Conservation (phyloP, 2,329 filamentous ascomycete species). For the Mycocentrospora acerina region DNA sequence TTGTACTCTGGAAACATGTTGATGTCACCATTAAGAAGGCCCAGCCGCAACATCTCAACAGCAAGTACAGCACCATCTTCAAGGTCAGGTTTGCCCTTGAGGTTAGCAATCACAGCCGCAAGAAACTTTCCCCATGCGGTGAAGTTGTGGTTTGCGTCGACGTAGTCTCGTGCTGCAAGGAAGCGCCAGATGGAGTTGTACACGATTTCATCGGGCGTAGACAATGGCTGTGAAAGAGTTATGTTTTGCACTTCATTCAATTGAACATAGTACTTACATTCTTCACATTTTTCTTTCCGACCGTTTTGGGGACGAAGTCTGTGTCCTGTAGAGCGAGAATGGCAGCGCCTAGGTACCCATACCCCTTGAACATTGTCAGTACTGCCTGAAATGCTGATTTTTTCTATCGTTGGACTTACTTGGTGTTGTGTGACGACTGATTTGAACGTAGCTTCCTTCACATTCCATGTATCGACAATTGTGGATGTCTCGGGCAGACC, state of each 20-base stretch:
- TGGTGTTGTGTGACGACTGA: conserved; percentile 36
- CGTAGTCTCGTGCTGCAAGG: conserved; percentile 83
- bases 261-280: conserved; percentile 22
- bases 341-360: conserved; percentile 50
- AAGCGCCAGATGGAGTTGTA: conserved; percentile 85
- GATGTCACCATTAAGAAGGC: conserved; percentile 69
- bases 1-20: conserved; percentile 61
- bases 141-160: conserved; percentile 75
- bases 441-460: conserved; percentile 61
- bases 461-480: conserved; percentile 68
- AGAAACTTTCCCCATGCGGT: conserved; percentile 80
- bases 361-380: conserved; percentile 21
- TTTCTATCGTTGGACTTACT: conserved; percentile 10
- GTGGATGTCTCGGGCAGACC: conserved; percentile 58
- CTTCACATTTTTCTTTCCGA: conserved; percentile 56
- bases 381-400: not conserved
- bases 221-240: conserved; percentile 45
- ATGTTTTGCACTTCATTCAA: not conserved
- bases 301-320: conserved; percentile 69
- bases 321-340: conserved; percentile 65
- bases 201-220: conserved; percentile 69
- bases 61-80: conserved; percentile 81
- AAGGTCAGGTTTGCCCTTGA: conserved; percentile 60
- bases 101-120: conserved; percentile 64
- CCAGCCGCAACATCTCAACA: conserved; percentile 80